Conservation (phyloP, 2,329 filamentous ascomycete genomes). For the Thielaviopsis populi region DNA sequence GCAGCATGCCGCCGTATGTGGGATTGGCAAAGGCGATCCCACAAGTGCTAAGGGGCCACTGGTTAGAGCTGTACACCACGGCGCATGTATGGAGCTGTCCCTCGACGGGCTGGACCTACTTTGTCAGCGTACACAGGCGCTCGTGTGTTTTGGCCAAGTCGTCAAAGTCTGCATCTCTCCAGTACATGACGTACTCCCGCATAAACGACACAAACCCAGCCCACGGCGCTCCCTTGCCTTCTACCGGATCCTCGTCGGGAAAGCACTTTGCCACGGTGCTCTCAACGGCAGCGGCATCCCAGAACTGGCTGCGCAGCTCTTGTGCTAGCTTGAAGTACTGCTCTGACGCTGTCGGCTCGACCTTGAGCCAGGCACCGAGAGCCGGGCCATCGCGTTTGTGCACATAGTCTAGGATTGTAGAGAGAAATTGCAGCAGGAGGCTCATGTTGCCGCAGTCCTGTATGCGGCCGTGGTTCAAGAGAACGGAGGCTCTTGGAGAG, state of each 20-base stretch:
- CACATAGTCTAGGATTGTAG: conserved; percentile 44
- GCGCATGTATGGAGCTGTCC: neutral
- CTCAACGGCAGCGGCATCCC: conserved; percentile 38
- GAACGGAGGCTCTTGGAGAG: neutral
- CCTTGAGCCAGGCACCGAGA: conserved; percentile 55
- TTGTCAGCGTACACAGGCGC: conserved; percentile 55
- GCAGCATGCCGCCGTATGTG: conserved; percentile 63
- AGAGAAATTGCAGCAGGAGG: conserved; percentile 53
- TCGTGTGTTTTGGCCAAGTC: conserved; percentile 64
- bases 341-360: conserved; percentile 55
- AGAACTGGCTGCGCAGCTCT: conserved; percentile 49
- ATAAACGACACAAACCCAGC: conserved; percentile 64
- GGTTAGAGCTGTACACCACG: neutral
- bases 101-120: conserved; percentile 38
- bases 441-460: conserved; percentile 32
- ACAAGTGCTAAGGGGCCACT: conserved; percentile 44
- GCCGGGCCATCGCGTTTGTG: conserved; percentile 45
- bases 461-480: neutral
- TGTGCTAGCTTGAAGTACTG: conserved; percentile 52
- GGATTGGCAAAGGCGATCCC: conserved; percentile 69
- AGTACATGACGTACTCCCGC: conserved; percentile 64
- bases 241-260: conserved; percentile 40
- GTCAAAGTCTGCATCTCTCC: conserved; percentile 64
- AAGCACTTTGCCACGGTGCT: conserved; percentile 48
- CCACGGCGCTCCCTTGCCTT: conserved; percentile 54